Conservation (phyloP, 1,139 yeast genomes). For the Sugiyamaella neomexicana region DNA sequence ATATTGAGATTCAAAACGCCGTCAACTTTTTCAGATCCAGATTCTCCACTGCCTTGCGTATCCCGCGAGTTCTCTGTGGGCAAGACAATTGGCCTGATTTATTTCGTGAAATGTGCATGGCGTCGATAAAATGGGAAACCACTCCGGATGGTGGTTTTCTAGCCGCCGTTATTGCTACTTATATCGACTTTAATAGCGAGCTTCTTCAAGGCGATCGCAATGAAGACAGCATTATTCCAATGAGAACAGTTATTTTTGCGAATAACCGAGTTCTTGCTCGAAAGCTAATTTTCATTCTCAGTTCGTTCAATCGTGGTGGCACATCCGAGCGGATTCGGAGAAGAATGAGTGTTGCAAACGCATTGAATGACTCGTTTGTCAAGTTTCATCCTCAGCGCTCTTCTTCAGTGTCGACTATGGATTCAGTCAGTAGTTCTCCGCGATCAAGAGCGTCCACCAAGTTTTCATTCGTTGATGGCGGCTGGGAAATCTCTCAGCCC, state of each 20-base stretch:
- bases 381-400: conserved; percentile 6
- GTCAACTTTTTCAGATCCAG: conserved; percentile 30
- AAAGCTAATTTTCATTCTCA: conserved; percentile 31
- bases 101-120: conserved; percentile 28
- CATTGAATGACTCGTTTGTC: conserved; percentile 9
- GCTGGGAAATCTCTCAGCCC: conserved; percentile 35
- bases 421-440: conserved; percentile 17
- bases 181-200: conserved; percentile 24
- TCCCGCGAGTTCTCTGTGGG: conserved; percentile 38
- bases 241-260: conserved; percentile 33
- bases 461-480: conserved; percentile 24
- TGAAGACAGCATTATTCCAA: conserved; percentile 22
- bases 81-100: conserved; percentile 35
- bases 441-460: conserved; percentile 19
- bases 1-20: conserved; percentile 23
- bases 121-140: conserved; percentile 21
- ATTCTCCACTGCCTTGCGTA: conserved; percentile 28
- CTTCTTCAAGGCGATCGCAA: conserved; percentile 10
- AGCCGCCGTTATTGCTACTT: conserved; percentile 27
- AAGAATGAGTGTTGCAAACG: conserved; percentile 11
- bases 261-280: conserved; percentile 30
- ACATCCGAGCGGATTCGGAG: conserved; percentile 21
- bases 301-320: conserved; percentile 28
- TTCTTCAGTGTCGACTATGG: conserved; percentile 10
- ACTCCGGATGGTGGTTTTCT: conserved; percentile 22